phyloP scores from a whole-genome alignment of 2,329 filamentous ascomycete genomes.

The Claviceps capensis region DNA sequence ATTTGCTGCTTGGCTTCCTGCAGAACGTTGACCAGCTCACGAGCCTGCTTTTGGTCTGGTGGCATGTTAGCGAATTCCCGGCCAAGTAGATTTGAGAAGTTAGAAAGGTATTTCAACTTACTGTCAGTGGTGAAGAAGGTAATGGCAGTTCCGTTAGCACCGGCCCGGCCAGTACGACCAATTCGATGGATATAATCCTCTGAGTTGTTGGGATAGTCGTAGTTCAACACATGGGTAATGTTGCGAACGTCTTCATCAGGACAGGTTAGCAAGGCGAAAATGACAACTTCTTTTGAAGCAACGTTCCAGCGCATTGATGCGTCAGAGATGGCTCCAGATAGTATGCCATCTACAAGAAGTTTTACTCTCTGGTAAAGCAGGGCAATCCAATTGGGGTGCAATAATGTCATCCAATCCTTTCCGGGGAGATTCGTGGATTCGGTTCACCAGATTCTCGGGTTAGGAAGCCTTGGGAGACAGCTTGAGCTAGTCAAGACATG shows the following conservation, averaged over 20 bases:
- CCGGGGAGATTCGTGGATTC: conserved; percentile 22
- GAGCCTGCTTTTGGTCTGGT: conserved; percentile 80
- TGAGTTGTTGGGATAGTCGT: conserved; percentile 98
- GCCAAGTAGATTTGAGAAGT: background rate
- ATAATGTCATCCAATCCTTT: conserved; percentile 34
- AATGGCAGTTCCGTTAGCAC: conserved; percentile 88
- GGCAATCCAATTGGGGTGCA: conserved; percentile 42
- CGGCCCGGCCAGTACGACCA: conserved; percentile 90
- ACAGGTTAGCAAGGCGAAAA: conserved; percentile 62
- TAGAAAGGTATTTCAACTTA: conserved; percentile 37
- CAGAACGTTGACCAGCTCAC: conserved; percentile 86
- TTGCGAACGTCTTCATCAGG: conserved; percentile 82
- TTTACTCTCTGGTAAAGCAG: conserved; percentile 41
- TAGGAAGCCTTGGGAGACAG: conserved; percentile 44
- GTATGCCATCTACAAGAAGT: conserved; percentile 32
- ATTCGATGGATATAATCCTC: conserved; percentile 98
- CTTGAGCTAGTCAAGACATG: conserved; percentile 71
- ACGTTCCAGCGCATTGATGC: conserved; percentile 43
- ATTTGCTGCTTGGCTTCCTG: conserved; percentile 97
- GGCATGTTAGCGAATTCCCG: background rate
- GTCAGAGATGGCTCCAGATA: conserved; percentile 28
- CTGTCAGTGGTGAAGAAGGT: conserved; percentile 99
- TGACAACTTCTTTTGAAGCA: conserved; percentile 34
- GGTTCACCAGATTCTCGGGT: conserved; percentile 42
- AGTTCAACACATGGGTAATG: conserved; percentile 99